phyloP scores from a whole-genome alignment of 2,329 filamentous ascomycete genomes.

The Alternaria tenuissima region DNA sequence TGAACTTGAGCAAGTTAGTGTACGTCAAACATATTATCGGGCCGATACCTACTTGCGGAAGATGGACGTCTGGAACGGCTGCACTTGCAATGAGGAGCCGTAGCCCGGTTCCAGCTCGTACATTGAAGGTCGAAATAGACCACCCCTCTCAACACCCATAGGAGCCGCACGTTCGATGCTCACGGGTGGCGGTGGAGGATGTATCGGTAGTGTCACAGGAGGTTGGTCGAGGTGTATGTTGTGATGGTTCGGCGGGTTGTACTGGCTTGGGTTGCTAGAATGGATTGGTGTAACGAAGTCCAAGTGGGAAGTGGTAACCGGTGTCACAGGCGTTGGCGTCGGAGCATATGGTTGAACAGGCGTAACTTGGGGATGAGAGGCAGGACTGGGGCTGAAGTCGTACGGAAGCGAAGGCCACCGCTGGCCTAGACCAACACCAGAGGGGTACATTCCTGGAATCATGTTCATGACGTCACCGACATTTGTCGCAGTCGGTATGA shows the following conservation, averaged over 20 bases:
- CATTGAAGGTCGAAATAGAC: constrained; percentile 57
- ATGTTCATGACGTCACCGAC: constrained; percentile 49
- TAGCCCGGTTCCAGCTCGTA: constrained; percentile 57
- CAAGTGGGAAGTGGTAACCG: constrained; percentile 40
- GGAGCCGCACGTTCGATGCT: constrained; percentile 42
- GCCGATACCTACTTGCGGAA: constrained; percentile 57
- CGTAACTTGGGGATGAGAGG: constrained; percentile 42
- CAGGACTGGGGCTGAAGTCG: constrained; percentile 45
- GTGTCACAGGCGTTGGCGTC: constrained; percentile 37
- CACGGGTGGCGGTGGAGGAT: constrained; percentile 38
- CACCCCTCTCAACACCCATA: constrained; percentile 44
- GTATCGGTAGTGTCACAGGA: constrained; percentile 44
- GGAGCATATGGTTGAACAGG: constrained; percentile 46
- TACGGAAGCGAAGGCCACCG: constrained; percentile 47
- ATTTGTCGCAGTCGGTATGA: constrained; percentile 49
- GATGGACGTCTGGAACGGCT: constrained; percentile 59
- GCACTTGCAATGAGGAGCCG: constrained; percentile 46
- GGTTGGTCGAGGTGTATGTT: constrained; percentile 45
- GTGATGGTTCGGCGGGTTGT: constrained; percentile 37
- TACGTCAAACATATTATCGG: not conserved
- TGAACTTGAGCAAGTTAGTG: constrained; percentile 50
- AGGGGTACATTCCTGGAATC: constrained; percentile 58
- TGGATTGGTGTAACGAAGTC: constrained; percentile 46
- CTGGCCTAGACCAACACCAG: constrained; percentile 38
- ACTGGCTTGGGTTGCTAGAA: constrained; percentile 36